These are phyloP conservation scores for Exserohilum turcica DNA, from an alignment of 2,329 filamentous ascomycete genomes.

Conservation along the genomic window DNA sequence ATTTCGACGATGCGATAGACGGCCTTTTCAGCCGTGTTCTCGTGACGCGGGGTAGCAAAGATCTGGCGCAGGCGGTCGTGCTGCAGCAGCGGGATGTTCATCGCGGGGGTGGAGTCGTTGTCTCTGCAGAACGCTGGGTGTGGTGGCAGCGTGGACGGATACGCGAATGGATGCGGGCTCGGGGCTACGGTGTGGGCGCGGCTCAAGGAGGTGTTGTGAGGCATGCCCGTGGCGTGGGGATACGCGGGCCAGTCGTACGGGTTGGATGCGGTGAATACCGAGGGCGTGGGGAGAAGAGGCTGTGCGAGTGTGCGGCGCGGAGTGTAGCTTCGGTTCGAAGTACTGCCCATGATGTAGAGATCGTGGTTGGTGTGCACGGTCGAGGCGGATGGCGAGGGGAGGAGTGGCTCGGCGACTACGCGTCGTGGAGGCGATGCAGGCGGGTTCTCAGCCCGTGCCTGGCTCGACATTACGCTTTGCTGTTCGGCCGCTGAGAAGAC, in stretches of 20 bases:
- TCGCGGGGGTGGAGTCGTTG: slow-evolving; percentile 13
- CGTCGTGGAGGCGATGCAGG: slow-evolving; percentile 25
- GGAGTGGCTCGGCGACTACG: slow-evolving; percentile 36
- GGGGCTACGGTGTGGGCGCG: slow-evolving; percentile 10
- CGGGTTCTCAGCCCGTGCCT: slow-evolving; percentile 32
- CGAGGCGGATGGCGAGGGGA: slow-evolving; percentile 39
- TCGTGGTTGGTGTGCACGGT: slow-evolving; percentile 32
- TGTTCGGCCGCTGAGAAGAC: slow-evolving; percentile 29
- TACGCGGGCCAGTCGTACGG: slow-evolving; percentile 24
- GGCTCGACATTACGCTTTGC: slow-evolving; percentile 28
- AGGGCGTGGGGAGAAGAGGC: slow-evolving; percentile 37
- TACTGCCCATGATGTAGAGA: slow-evolving; percentile 7
- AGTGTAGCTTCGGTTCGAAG: slow-evolving; percentile 11
- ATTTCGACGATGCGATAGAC: slow-evolving; percentile 64
- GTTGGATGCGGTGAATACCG: slow-evolving; percentile 35
- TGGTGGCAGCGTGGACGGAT: slow-evolving; percentile 2
- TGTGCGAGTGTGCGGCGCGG: slow-evolving; percentile 31
- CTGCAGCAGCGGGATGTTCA: slow-evolving; percentile 30
- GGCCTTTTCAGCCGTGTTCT: slow-evolving; percentile 62
- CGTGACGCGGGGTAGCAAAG: slow-evolving; percentile 42
- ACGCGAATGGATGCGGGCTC: slow-evolving; percentile 8
- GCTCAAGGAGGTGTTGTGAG: slow-evolving; percentile 25
- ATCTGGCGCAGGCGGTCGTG: slow-evolving; percentile 41
- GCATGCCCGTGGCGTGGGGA: slow-evolving; percentile 33
- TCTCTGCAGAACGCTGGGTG: background rate